These are phyloP conservation scores for Cutaneotrichosporon cavernicola DNA, from an alignment of 1,284 basidiomycete genomes.

Conservation along the genomic window DNA sequence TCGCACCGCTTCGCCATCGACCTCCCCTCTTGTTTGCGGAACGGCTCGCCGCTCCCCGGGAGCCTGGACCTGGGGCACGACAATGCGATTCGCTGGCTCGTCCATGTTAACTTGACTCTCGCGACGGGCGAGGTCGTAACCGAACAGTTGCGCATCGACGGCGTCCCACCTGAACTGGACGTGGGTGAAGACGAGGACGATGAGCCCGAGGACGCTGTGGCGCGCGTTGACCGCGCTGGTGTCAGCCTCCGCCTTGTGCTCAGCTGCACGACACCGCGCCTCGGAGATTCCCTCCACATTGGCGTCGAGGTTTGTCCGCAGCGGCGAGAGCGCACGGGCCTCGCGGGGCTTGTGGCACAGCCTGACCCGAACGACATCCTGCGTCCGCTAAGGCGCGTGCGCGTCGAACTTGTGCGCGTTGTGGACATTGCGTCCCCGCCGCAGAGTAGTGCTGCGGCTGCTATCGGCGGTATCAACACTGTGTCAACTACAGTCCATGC, in stretches of 20 bases:
- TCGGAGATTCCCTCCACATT: conserved; percentile 39
- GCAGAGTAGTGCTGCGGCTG: conserved; percentile 16
- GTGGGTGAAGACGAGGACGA: conserved; percentile 15
- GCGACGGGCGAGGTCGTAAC: conserved; percentile 27
- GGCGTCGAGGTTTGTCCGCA: conserved; percentile 45
- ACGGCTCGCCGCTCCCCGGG: conserved; percentile 34
- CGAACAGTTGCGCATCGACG: conserved; percentile 38
- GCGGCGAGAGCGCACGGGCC: conserved; percentile 32
- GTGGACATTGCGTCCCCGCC: conserved; percentile 29
- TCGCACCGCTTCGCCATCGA: conserved; percentile 43
- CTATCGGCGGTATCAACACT: conserved; percentile 28
- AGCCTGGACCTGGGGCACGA: conserved; percentile 40
- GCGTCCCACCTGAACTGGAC: conserved; percentile 39
- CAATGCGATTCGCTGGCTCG: conserved; percentile 35
- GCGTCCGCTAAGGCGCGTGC: conserved; percentile 41
- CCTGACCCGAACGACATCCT: conserved; percentile 39
- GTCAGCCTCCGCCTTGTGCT: conserved; percentile 39
- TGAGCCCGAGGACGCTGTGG: conserved; percentile 27
- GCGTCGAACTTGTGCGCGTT: conserved; percentile 44
- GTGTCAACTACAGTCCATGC: conserved; percentile 31
- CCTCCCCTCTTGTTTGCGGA: conserved; percentile 28
- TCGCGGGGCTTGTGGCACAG: conserved; percentile 34
- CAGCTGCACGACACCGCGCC: conserved; percentile 32
- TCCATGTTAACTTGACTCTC: conserved; percentile 34
- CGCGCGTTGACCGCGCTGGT: conserved; percentile 37